Evolutionary conservation across 495 filamentous ascomycete genomes (phyloP).

Genomic region (Penicillium herquei): DNA sequence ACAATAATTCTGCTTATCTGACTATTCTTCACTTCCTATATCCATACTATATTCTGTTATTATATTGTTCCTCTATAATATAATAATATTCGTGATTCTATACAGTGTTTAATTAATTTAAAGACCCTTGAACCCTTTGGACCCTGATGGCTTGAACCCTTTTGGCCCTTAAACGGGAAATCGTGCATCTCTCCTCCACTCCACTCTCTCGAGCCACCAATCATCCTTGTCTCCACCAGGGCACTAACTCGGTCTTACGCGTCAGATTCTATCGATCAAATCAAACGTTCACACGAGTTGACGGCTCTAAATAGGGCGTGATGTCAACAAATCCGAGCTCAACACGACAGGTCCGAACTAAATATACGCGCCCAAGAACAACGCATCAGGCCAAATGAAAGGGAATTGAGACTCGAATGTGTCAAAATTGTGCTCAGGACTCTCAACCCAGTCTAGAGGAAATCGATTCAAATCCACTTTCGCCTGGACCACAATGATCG

Average conservation of each 20-base stretch:
- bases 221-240: not conserved
- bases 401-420: too few relatives aligned
- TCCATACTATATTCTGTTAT: too few relatives aligned
- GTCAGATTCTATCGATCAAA: not conserved
- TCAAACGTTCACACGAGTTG: not conserved
- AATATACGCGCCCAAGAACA: not conserved
- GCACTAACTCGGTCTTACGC: conserved; percentile 1
- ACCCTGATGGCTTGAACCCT: not conserved
- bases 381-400: not conserved
- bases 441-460: too few relatives aligned
- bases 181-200: too few relatives aligned
- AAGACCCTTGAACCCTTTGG: not conserved
- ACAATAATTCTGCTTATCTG: not conserved
- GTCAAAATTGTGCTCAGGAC: too few relatives aligned
- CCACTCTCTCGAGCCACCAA: not conserved
- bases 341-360: not conserved
- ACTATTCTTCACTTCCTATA: not conserved
- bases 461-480: not conserved
- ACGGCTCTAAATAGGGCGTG: not conserved
- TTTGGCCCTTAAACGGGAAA: not conserved
- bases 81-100: too few relatives aligned
- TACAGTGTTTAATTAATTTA: too few relatives aligned
- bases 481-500: conserved; percentile 2
- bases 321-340: conserved; percentile 2
- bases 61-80: too few relatives aligned